phyloP scores from a whole-genome alignment of 2,329 filamentous ascomycete genomes.

The Hypomyces rosellus region DNA sequence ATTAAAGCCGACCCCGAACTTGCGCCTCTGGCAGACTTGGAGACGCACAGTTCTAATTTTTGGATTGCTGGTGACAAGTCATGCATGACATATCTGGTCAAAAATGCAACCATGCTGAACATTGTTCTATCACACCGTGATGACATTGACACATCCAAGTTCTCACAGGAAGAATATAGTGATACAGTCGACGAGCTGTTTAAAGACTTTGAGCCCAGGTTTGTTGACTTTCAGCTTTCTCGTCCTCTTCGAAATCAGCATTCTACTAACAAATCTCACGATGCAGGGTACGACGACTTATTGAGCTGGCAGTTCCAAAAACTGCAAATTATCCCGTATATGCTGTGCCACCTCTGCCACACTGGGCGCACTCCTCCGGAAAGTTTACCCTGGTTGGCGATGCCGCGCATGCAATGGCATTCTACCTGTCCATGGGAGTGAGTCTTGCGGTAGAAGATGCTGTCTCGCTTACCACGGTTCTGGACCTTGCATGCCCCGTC shows the following conservation, averaged over 20 bases:
- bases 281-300: constrained; percentile 11
- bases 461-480: constrained; percentile 10
- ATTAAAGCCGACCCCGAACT: constrained; percentile 28
- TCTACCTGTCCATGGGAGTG: constrained; percentile 17
- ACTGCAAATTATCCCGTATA: constrained; percentile 15
- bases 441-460: constrained; percentile 17
- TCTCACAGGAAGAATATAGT: constrained; percentile 7
- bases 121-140: constrained; percentile 38
- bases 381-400: constrained; percentile 14
- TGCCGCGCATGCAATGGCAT: constrained; percentile 16
- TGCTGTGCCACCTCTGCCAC: constrained; percentile 11
- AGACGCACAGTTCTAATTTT: constrained; percentile 13
- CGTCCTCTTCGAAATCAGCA: no score
- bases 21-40: constrained; percentile 28
- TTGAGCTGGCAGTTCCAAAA: constrained; percentile 8
- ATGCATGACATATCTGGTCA: constrained; percentile 39
- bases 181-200: constrained; percentile 5
- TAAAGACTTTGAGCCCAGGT: constrained; percentile 9
- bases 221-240: not conserved
- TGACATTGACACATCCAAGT: constrained; percentile 12
- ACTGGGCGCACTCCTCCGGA: constrained; percentile 12
- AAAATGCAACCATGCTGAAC: constrained; percentile 34
- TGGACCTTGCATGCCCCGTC: constrained; percentile 10
- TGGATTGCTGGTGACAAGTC: constrained; percentile 35
- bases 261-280: no score